Evolutionary conservation across 805 yeast genomes (phyloP).

Genomic region (Monosporozyma siamensis): DNA sequence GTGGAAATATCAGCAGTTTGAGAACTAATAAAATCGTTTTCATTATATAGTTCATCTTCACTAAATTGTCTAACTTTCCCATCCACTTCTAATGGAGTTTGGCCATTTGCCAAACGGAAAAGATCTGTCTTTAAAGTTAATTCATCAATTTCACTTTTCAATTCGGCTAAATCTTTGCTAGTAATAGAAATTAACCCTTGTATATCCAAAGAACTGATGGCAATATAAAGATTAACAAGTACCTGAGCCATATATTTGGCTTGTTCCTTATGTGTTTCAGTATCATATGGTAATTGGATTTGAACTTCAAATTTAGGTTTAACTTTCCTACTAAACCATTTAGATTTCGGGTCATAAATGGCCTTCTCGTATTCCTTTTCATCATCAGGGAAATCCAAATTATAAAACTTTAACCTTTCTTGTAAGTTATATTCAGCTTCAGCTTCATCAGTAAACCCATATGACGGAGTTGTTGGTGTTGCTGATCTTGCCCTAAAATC

Average conservation of each 20-base stretch:
- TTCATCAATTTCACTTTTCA: conserved; percentile 41
- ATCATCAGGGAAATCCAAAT: conserved; percentile 44
- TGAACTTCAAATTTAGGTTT: conserved; percentile 27
- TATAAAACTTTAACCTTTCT: conserved; percentile 32
- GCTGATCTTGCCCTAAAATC: conserved; percentile 13
- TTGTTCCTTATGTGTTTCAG: conserved; percentile 61
- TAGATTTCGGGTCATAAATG: conserved; percentile 29
- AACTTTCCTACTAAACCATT: conserved; percentile 31
- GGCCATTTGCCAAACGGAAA: conserved; percentile 27
- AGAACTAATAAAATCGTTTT: conserved; percentile 25
- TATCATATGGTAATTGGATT: conserved; percentile 57
- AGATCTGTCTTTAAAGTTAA: conserved; percentile 36
- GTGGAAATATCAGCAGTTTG: conserved; percentile 28
- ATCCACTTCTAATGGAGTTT: conserved; percentile 27
- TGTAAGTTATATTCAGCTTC: conserved; percentile 19
- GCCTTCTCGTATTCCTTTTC: conserved; percentile 16
- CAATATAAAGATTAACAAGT: conserved; percentile 65
- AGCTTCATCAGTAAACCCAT: conserved; percentile 16
- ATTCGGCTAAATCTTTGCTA: conserved; percentile 56
- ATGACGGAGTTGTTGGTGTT: conserved; percentile 17
- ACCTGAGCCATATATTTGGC: conserved; percentile 72
- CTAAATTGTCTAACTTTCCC: conserved; percentile 11
- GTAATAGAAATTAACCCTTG: conserved; percentile 60
- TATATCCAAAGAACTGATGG: conserved; percentile 64
- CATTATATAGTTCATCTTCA: conserved; percentile 23